Evolutionary conservation across 2,329 filamentous ascomycete genomes (phyloP), one percentile per base, ranked within the genome.

Genomic region (Calycina marina): DNA sequence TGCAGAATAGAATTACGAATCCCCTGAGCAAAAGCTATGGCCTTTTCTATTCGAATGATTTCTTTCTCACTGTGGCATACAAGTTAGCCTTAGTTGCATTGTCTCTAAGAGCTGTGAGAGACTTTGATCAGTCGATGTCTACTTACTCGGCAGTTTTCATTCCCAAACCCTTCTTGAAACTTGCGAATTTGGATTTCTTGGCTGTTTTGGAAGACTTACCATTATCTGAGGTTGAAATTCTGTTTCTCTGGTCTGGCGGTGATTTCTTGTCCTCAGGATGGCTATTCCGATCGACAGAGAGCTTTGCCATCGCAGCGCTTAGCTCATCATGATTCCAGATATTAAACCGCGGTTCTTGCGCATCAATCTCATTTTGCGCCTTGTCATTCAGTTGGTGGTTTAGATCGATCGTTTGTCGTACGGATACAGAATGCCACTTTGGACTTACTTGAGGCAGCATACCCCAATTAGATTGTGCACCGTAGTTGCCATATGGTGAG

Each of bases 91-190:
- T n/a, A n/a, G n/a, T n/a, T n/a, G n/a, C n/a, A n/a, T n/a, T n/a
- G n/a, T n/a, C n/a, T n/a, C n/a, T n/a, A n/a, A n/a, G n/a, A n/a
- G n/a, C n/a, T n/a, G n/a, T n/a, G n/a, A n/a, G n/a, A n/a, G n/a
- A n/a, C n/a, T n/a, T n/a, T n/a, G n/a, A n/a, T n/a, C n/a, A n/a
- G n/a, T n/a, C n/a, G n/a, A n/a, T n/a, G n/a, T n/a, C n/a, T n/a
- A n/a, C n/a, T n/a, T n/a, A n/a, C 17, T 56, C 54, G 1, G 50
- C 33, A 3, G 54, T 45, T 35, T 52, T 57, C 38, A 60, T 51
- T 4, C 51, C 54, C n/a, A 63, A 39, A 4, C 55, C 51, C 30
- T 55, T 56, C 26, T 53, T 54, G 30, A 61, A 53, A 22, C 46
- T 46, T 14, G 47, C 36, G 18, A 58, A 41, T 27, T 45, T 52